Base-by-base conservation (phyloP, 1,284 basidiomycete species). In the Cutaneotrichosporon sp. region DNA sequence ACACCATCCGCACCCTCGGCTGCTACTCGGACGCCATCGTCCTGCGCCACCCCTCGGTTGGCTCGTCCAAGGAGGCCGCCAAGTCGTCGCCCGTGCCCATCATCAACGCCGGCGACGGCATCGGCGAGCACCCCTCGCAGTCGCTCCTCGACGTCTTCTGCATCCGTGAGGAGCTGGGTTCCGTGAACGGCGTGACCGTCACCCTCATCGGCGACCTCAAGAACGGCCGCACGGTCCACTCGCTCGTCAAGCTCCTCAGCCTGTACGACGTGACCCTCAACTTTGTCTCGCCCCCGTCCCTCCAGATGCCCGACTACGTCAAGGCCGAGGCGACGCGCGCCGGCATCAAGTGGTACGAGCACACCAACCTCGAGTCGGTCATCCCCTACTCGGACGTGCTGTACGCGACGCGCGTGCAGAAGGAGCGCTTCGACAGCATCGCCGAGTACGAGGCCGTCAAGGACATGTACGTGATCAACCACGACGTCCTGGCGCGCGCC, bases 91-190 rank as follows among this genome's bases (percentile, higher is more conserved):
- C 95, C 10, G 91, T 99, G 0, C 97, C 97, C 0, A 87, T 99
- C 71, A 84, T 99, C 79, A 99, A 98, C 75, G 95, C 93, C 50
- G 97, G 97, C 49, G 97, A 99, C 76, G 97, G 97, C 36, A 87
- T 92, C 59, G 97, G 97, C 63, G 97, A 99, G 80, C 97, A 99
- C 79, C 97, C 95, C 2, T 97, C 93, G 7, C 97, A 97, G 83
- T 92, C 92, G 29, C 83, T 97, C 49, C 82, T 99, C 63, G 97
- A 99, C 76, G 87, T 97, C 29, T 99, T 93, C 80, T 97, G 95
- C 47, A 99, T 99, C 71, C 93, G 97, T 66, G 95, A 92, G 54
- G 97, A 99, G 81, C 86, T 99, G 49, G 97, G 97, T 66, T 98
- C 95, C 0, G 93, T 99, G 67, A 98, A 97, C 74, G 97, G 95